phyloP scores from a whole-genome alignment of 2,329 filamentous ascomycete genomes.

The Exserohilum turcica region DNA sequence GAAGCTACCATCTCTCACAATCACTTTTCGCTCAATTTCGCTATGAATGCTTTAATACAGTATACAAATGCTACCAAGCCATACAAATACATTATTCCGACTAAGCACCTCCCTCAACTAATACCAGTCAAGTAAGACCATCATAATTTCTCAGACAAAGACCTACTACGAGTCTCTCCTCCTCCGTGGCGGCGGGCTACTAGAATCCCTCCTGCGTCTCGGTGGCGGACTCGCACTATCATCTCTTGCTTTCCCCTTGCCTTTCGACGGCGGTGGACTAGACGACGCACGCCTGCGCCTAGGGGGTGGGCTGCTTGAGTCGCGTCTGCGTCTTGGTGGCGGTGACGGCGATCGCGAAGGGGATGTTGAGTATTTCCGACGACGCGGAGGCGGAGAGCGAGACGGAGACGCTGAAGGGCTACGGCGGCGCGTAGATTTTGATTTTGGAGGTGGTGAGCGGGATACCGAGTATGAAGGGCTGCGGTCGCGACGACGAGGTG shows the following conservation, averaged over 20 bases:
- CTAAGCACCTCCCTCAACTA: not conserved
- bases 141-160: not conserved
- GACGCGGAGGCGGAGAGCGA: constrained; percentile 9
- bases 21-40: not conserved
- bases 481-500: constrained; percentile 32
- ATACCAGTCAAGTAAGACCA: not conserved
- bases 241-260: constrained; percentile 1
- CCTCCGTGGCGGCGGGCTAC: constrained; percentile 7
- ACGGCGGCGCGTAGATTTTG: constrained; percentile 19
- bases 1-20: not conserved
- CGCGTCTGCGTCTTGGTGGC: constrained; percentile 8
- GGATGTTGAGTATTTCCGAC: constrained; percentile 3
- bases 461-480: constrained; percentile 27
- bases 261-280: constrained; percentile 6
- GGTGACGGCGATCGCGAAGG: constrained; percentile 5
- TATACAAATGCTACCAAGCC: not conserved
- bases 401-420: constrained; percentile 21
- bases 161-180: not conserved
- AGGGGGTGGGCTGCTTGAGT: constrained; percentile 6
- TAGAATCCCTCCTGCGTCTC: constrained; percentile 6
- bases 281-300: not conserved
- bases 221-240: constrained; percentile 4
- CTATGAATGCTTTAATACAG: not conserved
- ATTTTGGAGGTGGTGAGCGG: constrained; percentile 23
- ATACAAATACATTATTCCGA: not conserved